A percentile compares a stretch with the other conserved stretches of the same genome.
Conservation (phyloP, 2,329 filamentous ascomycete species). For the Apiospora koreana region DNA sequence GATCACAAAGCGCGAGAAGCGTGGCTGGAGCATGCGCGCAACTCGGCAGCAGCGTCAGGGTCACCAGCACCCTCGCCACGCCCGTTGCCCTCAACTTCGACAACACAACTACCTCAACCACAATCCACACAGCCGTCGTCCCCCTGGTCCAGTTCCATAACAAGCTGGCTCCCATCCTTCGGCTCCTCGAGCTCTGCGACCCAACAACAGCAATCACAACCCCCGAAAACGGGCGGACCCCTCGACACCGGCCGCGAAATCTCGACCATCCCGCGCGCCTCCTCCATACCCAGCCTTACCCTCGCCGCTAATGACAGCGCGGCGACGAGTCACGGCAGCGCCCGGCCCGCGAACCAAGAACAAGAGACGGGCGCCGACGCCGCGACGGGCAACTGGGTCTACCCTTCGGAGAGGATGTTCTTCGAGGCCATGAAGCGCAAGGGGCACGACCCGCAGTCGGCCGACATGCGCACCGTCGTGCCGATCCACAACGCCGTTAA, state of each 20-base stretch:
- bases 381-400: conserved; percentile 87
- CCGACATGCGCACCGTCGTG: conserved; percentile 88
- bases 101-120: conserved; percentile 14
- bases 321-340: conserved; percentile 33
- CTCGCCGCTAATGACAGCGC: conserved; percentile 32
- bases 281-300: conserved; percentile 24
- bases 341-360: conserved; percentile 67
- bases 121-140: conserved; percentile 17
- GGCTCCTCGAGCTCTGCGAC: neutral
- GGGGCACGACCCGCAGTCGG: conserved; percentile 67
- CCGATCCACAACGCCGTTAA: conserved; percentile 99
- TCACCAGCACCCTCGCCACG: conserved; percentile 35
- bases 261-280: conserved; percentile 54
- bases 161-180: conserved; percentile 21
- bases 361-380: conserved; percentile 72
- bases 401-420: conserved; percentile 96
- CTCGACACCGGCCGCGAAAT: conserved; percentile 57
- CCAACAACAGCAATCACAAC: neutral
- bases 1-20: conserved; percentile 68
- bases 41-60: conserved; percentile 41
- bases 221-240: conserved; percentile 7
- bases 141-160: conserved; percentile 24
- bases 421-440: conserved; percentile 97
- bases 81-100: neutral
- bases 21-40: conserved; percentile 56